Evolutionary conservation across 148 eudicot genomes (phyloP), one percentile per base, ranked within the genome.

Genomic region (Cornus kousa): DNA sequence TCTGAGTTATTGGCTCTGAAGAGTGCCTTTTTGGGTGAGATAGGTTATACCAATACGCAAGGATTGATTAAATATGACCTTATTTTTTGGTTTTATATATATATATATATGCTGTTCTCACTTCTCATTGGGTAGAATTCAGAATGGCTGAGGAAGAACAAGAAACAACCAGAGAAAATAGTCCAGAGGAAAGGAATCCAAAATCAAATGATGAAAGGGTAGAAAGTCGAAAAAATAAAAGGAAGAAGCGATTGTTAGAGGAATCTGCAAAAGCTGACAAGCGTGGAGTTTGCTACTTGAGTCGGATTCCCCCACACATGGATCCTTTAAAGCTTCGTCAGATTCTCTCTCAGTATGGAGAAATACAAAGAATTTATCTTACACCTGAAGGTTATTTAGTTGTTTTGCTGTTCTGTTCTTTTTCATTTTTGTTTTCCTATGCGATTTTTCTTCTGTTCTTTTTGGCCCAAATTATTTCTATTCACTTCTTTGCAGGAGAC

Each of bases 241-340:
- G 82, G 86, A 91, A 84, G 88, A 93, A 72, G 82, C 78, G 74
- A 68, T 80, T 91, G 40, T 20, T 88, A 62, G 68, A 90, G 76
- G 98, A 93, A 84, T 79, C 90, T 24, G 85, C 87, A 64, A 87
- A 79, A 46, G 93, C 91, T 0, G 71, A 82, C 3, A 90, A 78
- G 50, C 89, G 87, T 33, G 97, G 98, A 0, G 89, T 95, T 17
- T 93, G 97, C 82, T 93, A 95, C 77, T 82, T 95, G 74, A 93
- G 98, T 50, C 80, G 97, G 67, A 83, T 95, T 9, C 98, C 98
- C n/a, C 94, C 96, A 0, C 91, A 85, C 57, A 93, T 95, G 97
- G 92, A 95, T 83, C 97, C 96, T 68, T 32, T 82, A 73, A 88
- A 82, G 83, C 89, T 95, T 67, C 95, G 94, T 5, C 97, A 91